A percentile compares a stretch with the other conserved stretches of the same genome.
phyloP scores from a whole-genome alignment of 1,284 basidiomycete species.

The Tremellales sp. region DNA sequence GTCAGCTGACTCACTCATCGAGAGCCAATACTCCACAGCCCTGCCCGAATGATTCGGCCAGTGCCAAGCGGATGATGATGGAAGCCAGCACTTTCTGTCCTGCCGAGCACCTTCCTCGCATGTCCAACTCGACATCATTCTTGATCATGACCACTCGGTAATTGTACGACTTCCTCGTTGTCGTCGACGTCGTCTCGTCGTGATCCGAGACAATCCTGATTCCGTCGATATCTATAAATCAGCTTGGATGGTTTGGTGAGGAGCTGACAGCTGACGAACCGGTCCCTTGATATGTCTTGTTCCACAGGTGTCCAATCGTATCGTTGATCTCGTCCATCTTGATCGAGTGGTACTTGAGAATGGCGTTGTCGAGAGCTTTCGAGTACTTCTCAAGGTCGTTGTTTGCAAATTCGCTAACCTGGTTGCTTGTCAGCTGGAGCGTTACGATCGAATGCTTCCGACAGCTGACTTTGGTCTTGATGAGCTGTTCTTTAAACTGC shows the following conservation, averaged over 20 bases:
- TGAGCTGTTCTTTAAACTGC: slow-evolving; percentile 81
- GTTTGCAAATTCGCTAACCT: slow-evolving; percentile 94
- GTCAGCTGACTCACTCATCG: slow-evolving; percentile 59
- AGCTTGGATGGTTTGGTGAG: too few species aligned
- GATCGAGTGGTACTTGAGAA: slow-evolving; percentile 96
- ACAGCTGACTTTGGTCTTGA: slow-evolving; percentile 78
- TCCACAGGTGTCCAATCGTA: slow-evolving; percentile 93
- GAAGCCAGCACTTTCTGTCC: slow-evolving; percentile 98
- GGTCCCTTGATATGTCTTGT: slow-evolving; percentile 97
- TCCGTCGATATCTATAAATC: slow-evolving; percentile 80
- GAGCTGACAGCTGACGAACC: slow-evolving; percentile 54
- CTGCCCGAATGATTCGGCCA: slow-evolving; percentile 95
- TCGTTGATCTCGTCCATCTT: slow-evolving; percentile 99
- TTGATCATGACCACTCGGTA: slow-evolving; percentile 99
- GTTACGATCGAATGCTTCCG: background rate
- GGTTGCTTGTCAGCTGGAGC: background rate
- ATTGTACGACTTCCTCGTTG: slow-evolving; percentile 90
- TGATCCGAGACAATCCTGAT: slow-evolving; percentile 93
- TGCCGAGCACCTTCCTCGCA: slow-evolving; percentile 96
- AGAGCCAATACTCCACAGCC: slow-evolving; percentile 96
- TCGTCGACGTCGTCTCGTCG: slow-evolving; percentile 63
- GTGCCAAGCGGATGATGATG: slow-evolving; percentile 97
- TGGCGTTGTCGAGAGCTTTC: slow-evolving; percentile 92
- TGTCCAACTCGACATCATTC: slow-evolving; percentile 98
- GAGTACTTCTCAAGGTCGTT: slow-evolving; percentile 94